Base-by-base conservation (phyloP, 1,284 basidiomycete species). In the Trichosporon sp. region DNA sequence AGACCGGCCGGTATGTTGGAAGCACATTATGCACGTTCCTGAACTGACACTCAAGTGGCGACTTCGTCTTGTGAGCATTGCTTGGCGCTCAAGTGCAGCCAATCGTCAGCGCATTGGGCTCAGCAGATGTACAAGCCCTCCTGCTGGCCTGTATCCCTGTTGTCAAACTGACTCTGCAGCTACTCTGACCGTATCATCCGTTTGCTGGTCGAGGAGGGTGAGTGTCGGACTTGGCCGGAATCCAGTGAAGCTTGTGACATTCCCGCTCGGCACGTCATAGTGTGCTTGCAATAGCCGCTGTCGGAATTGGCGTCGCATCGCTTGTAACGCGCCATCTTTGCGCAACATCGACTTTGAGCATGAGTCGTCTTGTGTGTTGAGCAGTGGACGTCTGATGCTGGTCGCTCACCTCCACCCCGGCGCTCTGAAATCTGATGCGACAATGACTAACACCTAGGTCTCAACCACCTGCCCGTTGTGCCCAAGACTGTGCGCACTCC, bases 381-480 rank as follows among this genome's bases (percentile, higher is more conserved):
- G n/a, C n/a, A n/a, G n/a, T n/a, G n/a, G n/a, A n/a, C n/a, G n/a
- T n/a, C n/a, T n/a, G n/a, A n/a, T n/a, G n/a, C n/a, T n/a, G n/a
- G n/a, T n/a, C n/a, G n/a, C n/a, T n/a, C n/a, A n/a, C n/a, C 31
- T 56, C 13, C 32, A 23, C 52, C 21, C n/a, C 25, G 52, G 52
- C n/a, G n/a, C 27, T 16, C 52, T 21, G 29, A 31, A 27, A n/a
- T 54, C 49, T 54, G 49, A 14, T 16, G 27, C 16, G 10, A 27
- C 49, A 54, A n/a, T 33, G 27, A 58, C 59, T 44, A 21, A 44
- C 40, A 21, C 19, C 11, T 89, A 83, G 91, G 95, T n/a, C 82
- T 98, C 65, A 98, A 99, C 80, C 93, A 98, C 80, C 84, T 99
- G 8, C 95, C 95, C 1, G 93, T 97, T 29, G 81, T 94, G 14